Evolutionary conservation across 495 filamentous ascomycete species (phyloP).

Genomic region (Symbiotaphrina buchneri): DNA sequence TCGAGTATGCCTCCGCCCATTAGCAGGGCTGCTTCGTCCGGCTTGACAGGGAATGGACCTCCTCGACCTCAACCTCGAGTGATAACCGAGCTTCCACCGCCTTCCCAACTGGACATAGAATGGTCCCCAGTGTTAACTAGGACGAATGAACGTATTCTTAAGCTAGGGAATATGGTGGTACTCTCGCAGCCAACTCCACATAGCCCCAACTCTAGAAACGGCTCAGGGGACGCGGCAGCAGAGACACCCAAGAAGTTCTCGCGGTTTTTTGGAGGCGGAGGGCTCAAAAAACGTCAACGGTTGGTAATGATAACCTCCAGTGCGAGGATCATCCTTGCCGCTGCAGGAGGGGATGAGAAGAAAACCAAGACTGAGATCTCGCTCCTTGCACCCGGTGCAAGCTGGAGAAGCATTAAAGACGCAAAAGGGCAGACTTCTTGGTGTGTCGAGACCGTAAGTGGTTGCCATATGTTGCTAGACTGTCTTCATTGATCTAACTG

Average conservation of each 20-base stretch:
- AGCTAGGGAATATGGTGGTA: conserved; percentile 76
- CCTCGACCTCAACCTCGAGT: conserved; percentile 47
- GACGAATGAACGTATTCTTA: conserved; percentile 82
- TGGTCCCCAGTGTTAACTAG: conserved; percentile 92
- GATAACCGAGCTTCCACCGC: conserved; percentile 88
- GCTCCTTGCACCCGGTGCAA: conserved; percentile 44
- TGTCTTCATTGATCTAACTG: background rate
- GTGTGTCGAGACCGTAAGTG: conserved; percentile 82
- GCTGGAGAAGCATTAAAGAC: conserved; percentile 60
- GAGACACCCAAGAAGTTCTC: conserved; percentile 44
- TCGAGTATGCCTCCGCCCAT: conserved; percentile 23
- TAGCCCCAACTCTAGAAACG: conserved; percentile 43
- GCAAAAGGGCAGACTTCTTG: conserved; percentile 67
- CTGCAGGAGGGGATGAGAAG: conserved; percentile 91
- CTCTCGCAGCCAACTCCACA: conserved; percentile 46
- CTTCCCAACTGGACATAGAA: conserved; percentile 92
- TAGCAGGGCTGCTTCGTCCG: conserved; percentile 13
- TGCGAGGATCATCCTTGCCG: conserved; percentile 69
- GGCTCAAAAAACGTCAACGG: conserved; percentile 79
- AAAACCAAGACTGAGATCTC: conserved; percentile 80
- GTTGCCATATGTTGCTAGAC: conserved; percentile 2
- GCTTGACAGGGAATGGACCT: conserved; percentile 17
- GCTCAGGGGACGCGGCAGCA: conserved; percentile 8
- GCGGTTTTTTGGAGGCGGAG: conserved; percentile 74
- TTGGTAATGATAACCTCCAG: conserved; percentile 90